Percentiles rank a stretch among this genome's conserved stretches.
Conservation (phyloP, 176 grass and related monocot species). For the Chrysopogon serrulatus region DNA sequence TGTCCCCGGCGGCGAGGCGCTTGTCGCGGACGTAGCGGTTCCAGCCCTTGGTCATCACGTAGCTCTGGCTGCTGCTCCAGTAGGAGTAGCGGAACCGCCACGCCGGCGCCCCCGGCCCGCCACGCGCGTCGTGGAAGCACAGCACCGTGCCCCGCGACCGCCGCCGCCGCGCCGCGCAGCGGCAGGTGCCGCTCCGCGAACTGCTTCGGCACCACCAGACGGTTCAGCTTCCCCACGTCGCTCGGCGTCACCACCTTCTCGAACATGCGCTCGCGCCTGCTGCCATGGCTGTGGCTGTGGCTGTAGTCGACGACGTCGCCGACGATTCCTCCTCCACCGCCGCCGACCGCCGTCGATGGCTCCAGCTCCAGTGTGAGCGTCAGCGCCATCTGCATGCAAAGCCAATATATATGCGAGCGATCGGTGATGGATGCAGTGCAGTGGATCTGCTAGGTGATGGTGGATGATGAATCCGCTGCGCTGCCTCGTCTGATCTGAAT, state of each 20-base stretch:
- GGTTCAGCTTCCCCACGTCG: conserved; percentile 54
- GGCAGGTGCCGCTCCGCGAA: conserved; percentile 53
- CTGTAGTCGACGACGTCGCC: neutral
- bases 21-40: conserved; percentile 73
- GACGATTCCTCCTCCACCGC: neutral
- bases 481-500: too few relatives aligned
- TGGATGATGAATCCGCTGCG: too few relatives aligned
- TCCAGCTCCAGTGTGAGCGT: neutral
- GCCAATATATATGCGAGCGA: too few relatives aligned
- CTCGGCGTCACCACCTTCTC: conserved; percentile 53
- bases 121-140: conserved; percentile 41
- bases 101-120: neutral
- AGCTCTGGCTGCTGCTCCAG: conserved; percentile 97
- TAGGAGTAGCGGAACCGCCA: conserved; percentile 86
- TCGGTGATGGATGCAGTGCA: neutral
- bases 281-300: neutral
- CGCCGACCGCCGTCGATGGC: neutral
- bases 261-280: conserved; percentile 21
- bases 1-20: conserved; percentile 51
- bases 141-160: conserved; percentile 23
- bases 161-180: conserved; percentile 2
- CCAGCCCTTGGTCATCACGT: conserved; percentile 88
- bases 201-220: conserved; percentile 60
- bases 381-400: neutral
- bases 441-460: too few relatives aligned